Conservation (phyloP, 306 rosid species). For the Vachellia collinsii region DNA sequence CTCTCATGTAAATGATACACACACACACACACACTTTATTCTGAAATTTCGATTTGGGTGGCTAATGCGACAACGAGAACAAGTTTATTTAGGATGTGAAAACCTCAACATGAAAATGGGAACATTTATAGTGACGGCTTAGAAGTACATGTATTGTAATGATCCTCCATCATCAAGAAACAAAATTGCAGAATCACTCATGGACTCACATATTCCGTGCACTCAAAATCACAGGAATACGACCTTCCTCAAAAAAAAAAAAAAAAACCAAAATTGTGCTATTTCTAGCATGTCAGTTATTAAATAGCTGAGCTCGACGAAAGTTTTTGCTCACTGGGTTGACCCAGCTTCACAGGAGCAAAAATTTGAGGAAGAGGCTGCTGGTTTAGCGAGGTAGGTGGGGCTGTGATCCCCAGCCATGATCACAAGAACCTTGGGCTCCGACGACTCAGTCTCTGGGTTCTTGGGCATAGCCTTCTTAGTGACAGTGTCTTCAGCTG, state of each 20-base stretch:
- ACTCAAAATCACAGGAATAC: conserved; percentile 45
- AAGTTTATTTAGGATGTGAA: conserved; percentile 1
- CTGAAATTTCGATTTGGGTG: background rate
- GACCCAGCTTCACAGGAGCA: conserved; percentile 40
- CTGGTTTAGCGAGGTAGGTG: conserved; percentile 49
- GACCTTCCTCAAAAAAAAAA: background rate
- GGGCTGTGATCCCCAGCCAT: conserved; percentile 53
- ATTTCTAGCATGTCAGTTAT: conserved; percentile 9
- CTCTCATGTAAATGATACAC: background rate
- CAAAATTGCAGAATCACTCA: conserved; percentile 32
- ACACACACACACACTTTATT: background rate
- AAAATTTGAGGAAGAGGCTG: conserved; percentile 10
- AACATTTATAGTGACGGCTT: background rate
- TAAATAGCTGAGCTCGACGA: conserved; percentile 9
- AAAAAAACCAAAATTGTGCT: conserved; percentile 33
- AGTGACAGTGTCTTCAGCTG: conserved; percentile 26
- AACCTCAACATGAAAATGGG: background rate
- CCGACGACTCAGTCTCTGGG: conserved; percentile 1
- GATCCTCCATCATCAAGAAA: conserved; percentile 18
- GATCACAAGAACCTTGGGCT: conserved; percentile 45
- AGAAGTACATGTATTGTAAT: conserved; percentile 8
- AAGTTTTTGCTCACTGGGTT: conserved; percentile 22
- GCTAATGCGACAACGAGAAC: background rate
- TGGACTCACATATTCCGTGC: conserved; percentile 42
- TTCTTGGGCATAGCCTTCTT: conserved; percentile 40